Percentiles rank a stretch among this genome's conserved stretches.
phyloP scores from a whole-genome alignment of 495 filamentous ascomycete species.

The Xylaria grammica region DNA sequence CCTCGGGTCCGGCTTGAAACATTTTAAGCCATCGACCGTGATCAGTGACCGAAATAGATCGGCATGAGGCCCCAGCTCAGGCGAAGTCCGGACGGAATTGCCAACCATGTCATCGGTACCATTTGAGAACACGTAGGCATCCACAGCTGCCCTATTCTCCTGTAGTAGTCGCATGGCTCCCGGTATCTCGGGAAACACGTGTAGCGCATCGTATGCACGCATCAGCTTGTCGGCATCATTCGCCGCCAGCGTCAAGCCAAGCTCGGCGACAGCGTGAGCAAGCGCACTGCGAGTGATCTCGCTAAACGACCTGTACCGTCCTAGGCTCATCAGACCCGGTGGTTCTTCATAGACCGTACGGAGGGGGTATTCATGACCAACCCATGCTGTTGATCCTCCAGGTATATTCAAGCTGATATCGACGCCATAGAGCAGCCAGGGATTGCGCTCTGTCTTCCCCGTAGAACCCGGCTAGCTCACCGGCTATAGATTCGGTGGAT shows the following conservation, averaged over 20 bases:
- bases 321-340: slow-evolving; percentile 41
- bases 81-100: slow-evolving; percentile 61
- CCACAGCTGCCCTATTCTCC: slow-evolving; percentile 39
- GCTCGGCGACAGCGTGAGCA: slow-evolving; percentile 65
- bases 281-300: slow-evolving; percentile 69
- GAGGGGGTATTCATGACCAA: slow-evolving; percentile 30
- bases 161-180: slow-evolving; percentile 54
- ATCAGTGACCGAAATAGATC: slow-evolving; percentile 61
- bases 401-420: slow-evolving; percentile 78
- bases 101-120: slow-evolving; percentile 69
- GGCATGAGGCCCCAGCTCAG: slow-evolving; percentile 54
- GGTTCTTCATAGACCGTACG: slow-evolving; percentile 15
- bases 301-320: slow-evolving; percentile 67
- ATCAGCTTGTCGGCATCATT: slow-evolving; percentile 57
- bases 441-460: slow-evolving; percentile 57
- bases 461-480: slow-evolving; percentile 56
- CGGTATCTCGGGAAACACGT: slow-evolving; percentile 71
- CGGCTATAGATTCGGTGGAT: slow-evolving; percentile 69
- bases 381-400: slow-evolving; percentile 85
- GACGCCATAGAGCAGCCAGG: slow-evolving; percentile 60
- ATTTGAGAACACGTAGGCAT: slow-evolving; percentile 76
- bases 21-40: slow-evolving; percentile 63
- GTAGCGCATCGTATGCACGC: slow-evolving; percentile 70
- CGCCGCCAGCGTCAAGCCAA: slow-evolving; percentile 47
- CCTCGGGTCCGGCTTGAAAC: slow-evolving; percentile 73